phyloP scores from a whole-genome alignment of 2,329 filamentous ascomycete species.

The Albifimbria verrucaria region DNA sequence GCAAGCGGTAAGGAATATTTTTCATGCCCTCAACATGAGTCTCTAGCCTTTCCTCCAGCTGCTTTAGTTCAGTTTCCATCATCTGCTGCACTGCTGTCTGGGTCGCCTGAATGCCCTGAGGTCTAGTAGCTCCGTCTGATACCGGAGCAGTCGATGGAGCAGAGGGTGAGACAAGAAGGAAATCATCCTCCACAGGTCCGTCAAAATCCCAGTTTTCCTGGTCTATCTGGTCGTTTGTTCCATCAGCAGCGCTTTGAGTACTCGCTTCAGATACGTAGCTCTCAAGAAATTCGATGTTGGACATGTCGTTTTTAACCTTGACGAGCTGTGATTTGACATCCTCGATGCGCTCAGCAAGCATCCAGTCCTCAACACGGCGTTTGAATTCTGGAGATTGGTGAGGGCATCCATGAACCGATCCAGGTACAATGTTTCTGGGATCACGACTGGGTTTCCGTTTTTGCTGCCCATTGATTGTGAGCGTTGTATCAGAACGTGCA shows the following conservation, averaged over 20 bases:
- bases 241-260: slow-evolving; percentile 3
- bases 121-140: slow-evolving; percentile 3
- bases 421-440: slow-evolving; percentile 80
- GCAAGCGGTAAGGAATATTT: slow-evolving; percentile 73
- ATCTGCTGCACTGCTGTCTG: slow-evolving; percentile 38
- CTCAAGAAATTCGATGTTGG: slow-evolving; percentile 25
- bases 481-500: slow-evolving; percentile 87
- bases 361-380: slow-evolving; percentile 70
- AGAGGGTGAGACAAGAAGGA: slow-evolving; percentile 22
- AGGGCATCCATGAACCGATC: slow-evolving; percentile 80
- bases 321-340: slow-evolving; percentile 42
- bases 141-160: neutral
- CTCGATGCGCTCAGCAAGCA: slow-evolving; percentile 62
- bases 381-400: slow-evolving; percentile 59
- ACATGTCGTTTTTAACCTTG: slow-evolving; percentile 20
- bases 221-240: neutral
- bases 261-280: slow-evolving; percentile 11
- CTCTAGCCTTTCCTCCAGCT: slow-evolving; percentile 23
- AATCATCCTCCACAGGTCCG: slow-evolving; percentile 33
- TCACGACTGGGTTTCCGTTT: slow-evolving; percentile 71
- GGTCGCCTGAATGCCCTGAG: slow-evolving; percentile 14
- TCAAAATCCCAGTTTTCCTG: slow-evolving; percentile 36
- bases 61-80: slow-evolving; percentile 36
- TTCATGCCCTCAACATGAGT: slow-evolving; percentile 47
- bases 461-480: slow-evolving; percentile 72